Evolutionary conservation across 208 protist genomes (phyloP), one percentile per base, ranked within the genome.

Genomic region (Angomonas deanei): DNA sequence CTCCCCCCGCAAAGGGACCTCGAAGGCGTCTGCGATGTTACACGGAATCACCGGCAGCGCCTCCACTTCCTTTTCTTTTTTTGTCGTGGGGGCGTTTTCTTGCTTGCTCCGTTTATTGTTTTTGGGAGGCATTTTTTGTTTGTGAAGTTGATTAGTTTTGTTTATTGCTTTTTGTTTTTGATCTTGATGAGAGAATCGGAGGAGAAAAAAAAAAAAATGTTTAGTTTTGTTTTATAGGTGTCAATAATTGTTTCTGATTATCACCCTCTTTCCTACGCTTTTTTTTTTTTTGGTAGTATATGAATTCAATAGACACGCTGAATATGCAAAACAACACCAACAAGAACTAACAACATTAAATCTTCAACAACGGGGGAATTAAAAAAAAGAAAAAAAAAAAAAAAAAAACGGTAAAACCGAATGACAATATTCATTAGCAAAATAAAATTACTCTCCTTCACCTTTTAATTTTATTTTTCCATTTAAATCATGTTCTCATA

Each of bases 11-110:
- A 59, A 69, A 52, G 36, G 61, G 0, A n/a, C 21, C 4, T 42
- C 38, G 39, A 80, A 80, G 13, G 65, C 68, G 48, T 75, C 56
- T 2, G 64, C 48, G 11, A 80, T 33, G 8, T 31, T n/a, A n/a
- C n/a, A n/a, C n/a, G n/a, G n/a, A n/a, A n/a, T n/a, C n/a, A n/a
- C n/a, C n/a, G n/a, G n/a, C n/a, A n/a, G 5, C 15, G 70, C 34
- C 11, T 47, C 61, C 27, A 64, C 54, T 19, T 61, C 67, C 1
- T 64, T 52, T 21, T 67, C 36, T 17, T 58, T 34, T 21, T 17
- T 2, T 0, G n/a, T n/a, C 3, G 1, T 6, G 15, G 0, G 59
- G 19, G 30, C 15, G 3, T 0, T 36, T 56, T 26, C 38, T 27
- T 17, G 24, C 5, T 21, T 24, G 26, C n/a, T 21, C 3, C 4